Evolutionary conservation across 192 early-diverging fungal genomes (phyloP), one percentile per base, ranked within the genome.

Genomic region (Fimicolochytrium jonesii): DNA sequence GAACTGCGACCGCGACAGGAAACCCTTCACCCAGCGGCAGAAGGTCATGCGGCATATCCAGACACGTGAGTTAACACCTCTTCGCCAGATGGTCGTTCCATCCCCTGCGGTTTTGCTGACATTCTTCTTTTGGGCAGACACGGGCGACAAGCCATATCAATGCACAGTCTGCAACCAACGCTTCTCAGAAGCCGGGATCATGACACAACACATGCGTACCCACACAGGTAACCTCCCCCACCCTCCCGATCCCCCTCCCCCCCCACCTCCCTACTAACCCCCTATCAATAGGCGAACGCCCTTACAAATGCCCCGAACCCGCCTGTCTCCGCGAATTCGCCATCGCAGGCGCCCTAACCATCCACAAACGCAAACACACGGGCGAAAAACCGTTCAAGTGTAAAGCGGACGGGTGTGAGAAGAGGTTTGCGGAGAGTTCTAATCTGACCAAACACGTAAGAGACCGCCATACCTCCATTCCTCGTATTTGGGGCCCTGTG

Each of bases 331-430:
- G 90, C 73, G 66, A 77, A 28, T 92, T 92, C 61, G 78, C 87
- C 25, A 85, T 90, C 71, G 78, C 80, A 20, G 86, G 89, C 17
- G 90, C 90, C 51, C 73, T 92, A 59, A 83, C 78, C 49, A 89
- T 88, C 10, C 91, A 93, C 41, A 83, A 83, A 59, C 82, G 86
- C 23, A 90, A 78, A 11, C 91, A 93, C 64, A 83, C 87, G 2
- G 86, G 83, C 13, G 88, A 87, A 61, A 89, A 90, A 64, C 91
- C 90, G 13, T 93, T 89, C 56, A 66, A 78, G 53, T 93, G 91
- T 75, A 69, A 79, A 28, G 59, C 81, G 6, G 51, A 64, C 20
- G 87, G 77, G 42, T 93, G 91, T 59, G 77, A 74, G 30, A 88
- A 86, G 69, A 74, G 83, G 17, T 93, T 93, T 61, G 51, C 65